Percentiles rank a stretch among this genome's conserved stretches.
Evolutionary conservation across 129 eudicot genomes (phyloP).

Genomic region (Gnaphalium uliginosum): DNA sequence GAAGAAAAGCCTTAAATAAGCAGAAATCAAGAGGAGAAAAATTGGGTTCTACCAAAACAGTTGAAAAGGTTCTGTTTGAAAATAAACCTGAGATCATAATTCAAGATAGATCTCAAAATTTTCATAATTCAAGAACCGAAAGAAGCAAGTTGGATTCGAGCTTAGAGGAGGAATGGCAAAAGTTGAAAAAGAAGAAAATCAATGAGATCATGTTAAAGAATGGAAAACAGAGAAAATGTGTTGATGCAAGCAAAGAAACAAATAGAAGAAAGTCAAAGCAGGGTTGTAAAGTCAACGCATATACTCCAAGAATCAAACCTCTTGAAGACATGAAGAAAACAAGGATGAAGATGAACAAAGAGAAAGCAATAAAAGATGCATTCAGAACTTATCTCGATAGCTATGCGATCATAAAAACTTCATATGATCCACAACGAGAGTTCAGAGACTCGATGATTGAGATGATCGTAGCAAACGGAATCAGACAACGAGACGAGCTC

Average conservation of each 20-base stretch:
- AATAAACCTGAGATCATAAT: conserved; percentile 24
- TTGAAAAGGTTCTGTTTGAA: conserved; percentile 33
- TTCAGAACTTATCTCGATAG: conserved; percentile 43
- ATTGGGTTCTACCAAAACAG: conserved; percentile 10
- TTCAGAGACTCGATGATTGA: conserved; percentile 78
- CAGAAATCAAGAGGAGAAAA: conserved; percentile 27
- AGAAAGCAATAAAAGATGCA: conserved; percentile 29
- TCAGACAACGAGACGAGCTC: conserved; percentile 52
- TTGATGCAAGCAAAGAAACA: conserved; percentile 26
- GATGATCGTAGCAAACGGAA: conserved; percentile 67
- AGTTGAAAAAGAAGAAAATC: conserved; percentile 33
- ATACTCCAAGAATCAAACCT: conserved; percentile 58
- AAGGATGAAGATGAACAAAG: conserved; percentile 40
- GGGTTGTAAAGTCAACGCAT: conserved; percentile 39
- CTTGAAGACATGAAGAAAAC: conserved; percentile 62
- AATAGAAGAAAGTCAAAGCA: conserved; percentile 32
- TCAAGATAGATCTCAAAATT: conserved; percentile 24
- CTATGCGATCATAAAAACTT: conserved; percentile 69
- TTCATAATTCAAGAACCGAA: conserved; percentile 25
- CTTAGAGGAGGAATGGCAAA: conserved; percentile 11
- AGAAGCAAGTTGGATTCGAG: conserved; percentile 16
- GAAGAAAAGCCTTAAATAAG: neutral
- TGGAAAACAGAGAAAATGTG: conserved; percentile 40
- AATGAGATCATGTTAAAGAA: conserved; percentile 37
- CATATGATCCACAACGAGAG: conserved; percentile 59